Percentiles rank a stretch among this genome's conserved stretches.
Evolutionary conservation across 176 grass and related monocot species (phyloP).

Genomic region (Hordeum vulgare): DNA sequence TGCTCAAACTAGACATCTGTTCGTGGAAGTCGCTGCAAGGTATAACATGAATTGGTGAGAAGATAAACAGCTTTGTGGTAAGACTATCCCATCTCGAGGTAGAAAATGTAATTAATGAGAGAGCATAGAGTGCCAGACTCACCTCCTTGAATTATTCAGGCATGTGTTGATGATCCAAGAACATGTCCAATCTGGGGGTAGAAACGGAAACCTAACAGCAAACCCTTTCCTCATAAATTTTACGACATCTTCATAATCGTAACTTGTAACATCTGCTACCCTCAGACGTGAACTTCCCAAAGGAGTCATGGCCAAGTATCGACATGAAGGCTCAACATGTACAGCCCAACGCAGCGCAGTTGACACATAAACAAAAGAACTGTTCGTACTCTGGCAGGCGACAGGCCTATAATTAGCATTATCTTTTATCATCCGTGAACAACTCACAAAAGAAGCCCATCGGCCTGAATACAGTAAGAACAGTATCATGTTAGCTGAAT

Average conservation of each 20-base stretch:
- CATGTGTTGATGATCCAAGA: background rate
- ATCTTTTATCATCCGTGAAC: background rate
- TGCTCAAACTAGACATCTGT: background rate
- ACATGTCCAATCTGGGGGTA: background rate
- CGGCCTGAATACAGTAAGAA: background rate
- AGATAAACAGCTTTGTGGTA: background rate
- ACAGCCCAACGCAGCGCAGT: accelerated
- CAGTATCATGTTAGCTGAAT: background rate
- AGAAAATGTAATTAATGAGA: background rate
- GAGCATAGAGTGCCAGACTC: background rate
- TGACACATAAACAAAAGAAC: background rate
- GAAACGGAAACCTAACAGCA: background rate
- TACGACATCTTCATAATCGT: background rate
- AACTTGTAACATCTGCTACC: background rate
- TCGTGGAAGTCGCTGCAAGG: background rate
- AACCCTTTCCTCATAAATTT: background rate
- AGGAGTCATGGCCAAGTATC: background rate
- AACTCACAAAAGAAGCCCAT: background rate
- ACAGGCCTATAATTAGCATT: background rate
- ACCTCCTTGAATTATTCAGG: background rate
- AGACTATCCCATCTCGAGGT: background rate
- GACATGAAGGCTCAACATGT: background rate
- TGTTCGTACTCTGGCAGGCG: background rate
- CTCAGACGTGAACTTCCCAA: background rate
- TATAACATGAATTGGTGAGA: background rate